Evolutionary conservation across 1,284 basidiomycete genomes (phyloP).

Genomic region (Chalciporus sp.): DNA sequence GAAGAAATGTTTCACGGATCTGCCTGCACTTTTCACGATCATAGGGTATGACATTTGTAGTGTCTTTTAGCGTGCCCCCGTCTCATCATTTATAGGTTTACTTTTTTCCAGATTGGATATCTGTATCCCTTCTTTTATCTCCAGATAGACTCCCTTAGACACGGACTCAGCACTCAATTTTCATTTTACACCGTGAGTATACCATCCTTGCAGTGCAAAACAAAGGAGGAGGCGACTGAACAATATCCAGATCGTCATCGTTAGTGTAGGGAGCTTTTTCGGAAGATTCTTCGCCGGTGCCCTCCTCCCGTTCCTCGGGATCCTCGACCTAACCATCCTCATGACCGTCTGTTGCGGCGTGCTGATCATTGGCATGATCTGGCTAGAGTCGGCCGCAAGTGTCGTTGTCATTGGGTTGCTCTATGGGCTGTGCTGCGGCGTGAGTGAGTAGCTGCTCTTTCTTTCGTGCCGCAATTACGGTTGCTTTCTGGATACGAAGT

Average conservation of each 20-base stretch:
- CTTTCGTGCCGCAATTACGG: too few relatives aligned
- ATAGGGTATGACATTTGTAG: constrained; percentile 20
- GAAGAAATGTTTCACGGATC: constrained; percentile 28
- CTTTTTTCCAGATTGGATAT: constrained; percentile 21
- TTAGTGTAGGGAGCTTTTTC: constrained; percentile 45
- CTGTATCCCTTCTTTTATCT: constrained; percentile 35
- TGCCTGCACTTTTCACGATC: constrained; percentile 27
- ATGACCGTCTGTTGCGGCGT: constrained; percentile 28
- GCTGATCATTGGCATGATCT: constrained; percentile 45
- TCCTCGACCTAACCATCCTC: constrained; percentile 43
- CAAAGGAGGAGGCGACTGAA: too few relatives aligned
- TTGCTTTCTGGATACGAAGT: background rate
- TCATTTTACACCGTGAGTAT: too few relatives aligned
- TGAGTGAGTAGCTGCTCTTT: constrained; percentile 32
- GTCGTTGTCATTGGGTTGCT: constrained; percentile 48
- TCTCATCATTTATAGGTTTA: constrained; percentile 15
- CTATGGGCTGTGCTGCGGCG: constrained; percentile 54
- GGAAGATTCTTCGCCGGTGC: constrained; percentile 42
- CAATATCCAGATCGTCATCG: constrained; percentile 34
- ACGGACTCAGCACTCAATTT: too few relatives aligned
- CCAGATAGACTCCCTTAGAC: constrained; percentile 33
- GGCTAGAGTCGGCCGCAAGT: constrained; percentile 41
- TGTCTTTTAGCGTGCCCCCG: background rate
- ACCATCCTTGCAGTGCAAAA: too few relatives aligned
- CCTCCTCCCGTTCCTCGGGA: constrained; percentile 39